These are phyloP conservation scores for Coniochaeta sp. DNA, from an alignment of 2,329 filamentous ascomycete genomes.

Conservation along the genomic window DNA sequence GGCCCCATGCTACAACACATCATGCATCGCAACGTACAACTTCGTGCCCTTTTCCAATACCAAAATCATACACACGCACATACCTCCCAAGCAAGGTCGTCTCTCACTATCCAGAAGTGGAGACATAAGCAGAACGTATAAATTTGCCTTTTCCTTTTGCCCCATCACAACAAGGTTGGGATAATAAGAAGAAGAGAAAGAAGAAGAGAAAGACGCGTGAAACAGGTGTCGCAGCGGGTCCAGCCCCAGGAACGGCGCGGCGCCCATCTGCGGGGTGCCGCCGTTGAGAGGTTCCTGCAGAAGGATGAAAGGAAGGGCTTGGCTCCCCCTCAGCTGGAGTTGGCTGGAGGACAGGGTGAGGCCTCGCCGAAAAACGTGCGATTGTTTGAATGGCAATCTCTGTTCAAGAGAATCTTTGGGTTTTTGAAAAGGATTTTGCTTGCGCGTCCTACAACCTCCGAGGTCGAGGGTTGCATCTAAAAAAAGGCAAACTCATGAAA, in stretches of 20 bases:
- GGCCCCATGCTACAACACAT: no score
- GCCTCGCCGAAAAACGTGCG: not conserved
- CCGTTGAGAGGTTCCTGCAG: not conserved
- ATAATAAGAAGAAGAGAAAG: conserved; percentile 16
- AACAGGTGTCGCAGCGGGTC: not conserved
- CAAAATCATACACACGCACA: no score
- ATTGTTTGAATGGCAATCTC: no score
- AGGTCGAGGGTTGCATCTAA: not conserved
- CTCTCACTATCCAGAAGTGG: no score
- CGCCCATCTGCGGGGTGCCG: not conserved
- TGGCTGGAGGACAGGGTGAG: not conserved
- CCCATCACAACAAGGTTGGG: not conserved
- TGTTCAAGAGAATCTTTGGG: not conserved
- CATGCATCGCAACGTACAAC: no score
- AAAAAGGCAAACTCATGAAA: not conserved
- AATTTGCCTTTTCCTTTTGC: no score
- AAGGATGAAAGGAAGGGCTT: not conserved
- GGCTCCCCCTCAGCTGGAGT: not conserved
- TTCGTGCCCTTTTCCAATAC: no score
- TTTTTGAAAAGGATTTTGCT: not conserved
- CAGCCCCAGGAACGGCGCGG: not conserved
- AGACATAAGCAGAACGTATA: no score
- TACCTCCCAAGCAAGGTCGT: no score
- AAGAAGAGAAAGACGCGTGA: no score
- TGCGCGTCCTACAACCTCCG: not conserved